Evolutionary conservation across 2,329 filamentous ascomycete species (phyloP), one percentile per base, ranked within the genome.

Genomic region (Penicillium olsonii): DNA sequence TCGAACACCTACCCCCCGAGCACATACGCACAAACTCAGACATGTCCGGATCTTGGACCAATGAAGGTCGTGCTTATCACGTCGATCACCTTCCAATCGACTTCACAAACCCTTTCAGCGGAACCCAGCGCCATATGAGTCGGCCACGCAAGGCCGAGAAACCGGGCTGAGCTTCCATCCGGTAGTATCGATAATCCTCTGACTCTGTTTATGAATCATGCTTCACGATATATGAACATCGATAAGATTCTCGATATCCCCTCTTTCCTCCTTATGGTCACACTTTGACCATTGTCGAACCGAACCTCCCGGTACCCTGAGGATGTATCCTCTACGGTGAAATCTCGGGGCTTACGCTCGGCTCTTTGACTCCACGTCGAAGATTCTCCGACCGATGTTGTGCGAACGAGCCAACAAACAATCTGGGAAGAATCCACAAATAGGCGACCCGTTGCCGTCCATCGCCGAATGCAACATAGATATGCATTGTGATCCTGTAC

Each of bases 1-100:
- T 71, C 47, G 69, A 65, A 52, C 68, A 72, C 47, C 59, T 59
- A 11, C 54, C 58, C 0, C 29, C 54, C 1, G 48, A 50, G 2
- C 56, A 61, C 15, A 53, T 48, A 8, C 60, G 57, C 24, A 61
- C 54, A 5, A 54, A 51, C 34, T 68, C 62, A 9, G 59, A 66
- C 6, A 45, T 57, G 24, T 66, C 62, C 6, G 55, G 61, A n/a
- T 60, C 63, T 2, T 68, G 62, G 58, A 67, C 62, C 45, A 61
- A 60, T 15, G 67, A 69, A 19, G 66, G 60, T 2, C 61, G 55
- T 24, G 63, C 62, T 12, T 50, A 57, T 17, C 48, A 53, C n/a
- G 48, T 54, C 6, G 59, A 59, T 18, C 49, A 53, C n/a, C 48
- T 50, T 37, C 50, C 61, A 6, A 55, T 58, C 22, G 61, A 65